Conservation (phyloP, 164 flowering plant genomes). For the Nelumbo lutea region DNA sequence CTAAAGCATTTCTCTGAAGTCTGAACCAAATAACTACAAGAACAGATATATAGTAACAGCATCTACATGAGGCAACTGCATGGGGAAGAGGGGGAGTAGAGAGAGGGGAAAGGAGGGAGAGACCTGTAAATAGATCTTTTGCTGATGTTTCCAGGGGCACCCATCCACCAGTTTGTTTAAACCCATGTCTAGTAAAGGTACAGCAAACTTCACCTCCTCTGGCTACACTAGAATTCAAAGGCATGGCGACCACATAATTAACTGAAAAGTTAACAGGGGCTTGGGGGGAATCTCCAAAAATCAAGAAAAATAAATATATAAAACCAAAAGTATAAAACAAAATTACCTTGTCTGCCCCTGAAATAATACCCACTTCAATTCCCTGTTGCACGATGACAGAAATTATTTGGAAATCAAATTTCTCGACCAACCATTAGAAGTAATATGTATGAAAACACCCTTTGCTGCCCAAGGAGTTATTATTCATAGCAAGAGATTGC, state of each 20-base stretch:
- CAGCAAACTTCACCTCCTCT: slow-evolving; percentile 88
- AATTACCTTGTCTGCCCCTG: slow-evolving; percentile 66
- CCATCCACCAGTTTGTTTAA: slow-evolving; percentile 71
- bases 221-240: slow-evolving; percentile 57
- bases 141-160: slow-evolving; percentile 55
- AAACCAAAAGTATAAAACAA: background rate
- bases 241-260: slow-evolving; percentile 19
- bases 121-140: slow-evolving; percentile 86
- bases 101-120: background rate
- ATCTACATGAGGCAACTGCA: background rate
- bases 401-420: background rate
- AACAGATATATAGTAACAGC: background rate
- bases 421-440: background rate
- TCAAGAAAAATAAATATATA: background rate
- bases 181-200: slow-evolving; percentile 70
- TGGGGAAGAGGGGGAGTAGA: slow-evolving; percentile 2
- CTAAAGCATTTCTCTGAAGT: background rate
- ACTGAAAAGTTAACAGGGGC: background rate
- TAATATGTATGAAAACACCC: slow-evolving; percentile 31
- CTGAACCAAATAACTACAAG: background rate
- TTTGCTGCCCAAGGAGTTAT: too few relatives aligned
- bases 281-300: background rate
- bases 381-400: slow-evolving; percentile 42
- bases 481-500: too few relatives aligned
- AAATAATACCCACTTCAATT: slow-evolving; percentile 63